phyloP scores from a whole-genome alignment of 768 basidiomycete genomes.

The Austroboletus eburneus region DNA sequence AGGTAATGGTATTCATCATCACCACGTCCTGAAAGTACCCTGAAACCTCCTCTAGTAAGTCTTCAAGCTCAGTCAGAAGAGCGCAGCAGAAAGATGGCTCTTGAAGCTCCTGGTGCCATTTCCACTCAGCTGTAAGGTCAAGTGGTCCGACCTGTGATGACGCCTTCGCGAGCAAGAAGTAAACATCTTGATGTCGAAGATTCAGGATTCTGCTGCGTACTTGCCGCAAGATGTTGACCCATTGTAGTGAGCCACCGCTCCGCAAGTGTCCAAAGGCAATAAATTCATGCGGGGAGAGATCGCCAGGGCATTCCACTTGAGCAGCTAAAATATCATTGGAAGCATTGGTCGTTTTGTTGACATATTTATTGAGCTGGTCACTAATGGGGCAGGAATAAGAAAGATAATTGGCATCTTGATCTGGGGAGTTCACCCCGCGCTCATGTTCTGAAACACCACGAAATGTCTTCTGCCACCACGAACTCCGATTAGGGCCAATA shows the following conservation, averaged over 20 bases:
- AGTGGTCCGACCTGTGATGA: neutral
- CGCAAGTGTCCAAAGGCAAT: neutral
- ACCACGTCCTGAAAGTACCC: neutral
- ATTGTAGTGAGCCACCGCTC: neutral
- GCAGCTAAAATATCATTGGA: neutral
- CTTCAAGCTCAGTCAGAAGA: neutral
- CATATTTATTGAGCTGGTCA: neutral
- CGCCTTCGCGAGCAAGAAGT: neutral
- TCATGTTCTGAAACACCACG: too few species aligned
- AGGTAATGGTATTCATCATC: neutral
- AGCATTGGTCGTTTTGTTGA: neutral
- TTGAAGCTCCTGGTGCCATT: slow-evolving; percentile 5
- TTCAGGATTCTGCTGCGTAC: neutral
- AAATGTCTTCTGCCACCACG: too few species aligned
- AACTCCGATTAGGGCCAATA: too few species aligned
- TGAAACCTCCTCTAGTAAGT: neutral
- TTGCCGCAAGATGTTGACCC: neutral
- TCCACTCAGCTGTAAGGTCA: neutral
- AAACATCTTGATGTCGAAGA: neutral
- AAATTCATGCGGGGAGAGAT: neutral
- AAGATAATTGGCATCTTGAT: neutral
- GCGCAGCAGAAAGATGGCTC: neutral
- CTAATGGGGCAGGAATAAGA: neutral
- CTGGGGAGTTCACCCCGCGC: too few species aligned
- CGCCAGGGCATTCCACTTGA: neutral